Percentiles rank a stretch among this genome's conserved stretches.
These are phyloP conservation scores for Lipomyces sp. DNA, from an alignment of 805 yeast species.

Conservation along the genomic window DNA sequence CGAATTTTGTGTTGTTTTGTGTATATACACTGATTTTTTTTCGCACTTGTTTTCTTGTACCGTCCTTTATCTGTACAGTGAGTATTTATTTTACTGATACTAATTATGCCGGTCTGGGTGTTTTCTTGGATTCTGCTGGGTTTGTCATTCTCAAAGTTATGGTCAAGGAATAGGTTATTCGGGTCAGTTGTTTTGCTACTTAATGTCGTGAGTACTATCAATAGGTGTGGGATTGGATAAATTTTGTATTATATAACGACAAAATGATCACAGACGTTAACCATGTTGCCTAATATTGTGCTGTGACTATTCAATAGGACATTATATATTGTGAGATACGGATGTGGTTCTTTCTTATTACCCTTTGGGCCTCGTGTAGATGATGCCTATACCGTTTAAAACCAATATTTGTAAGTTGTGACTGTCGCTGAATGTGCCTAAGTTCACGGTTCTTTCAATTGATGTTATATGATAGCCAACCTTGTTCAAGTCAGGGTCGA, in stretches of 20 bases:
- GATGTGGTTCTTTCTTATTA: no score
- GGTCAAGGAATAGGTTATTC: background rate
- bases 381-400: no score
- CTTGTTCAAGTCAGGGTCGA: no score
- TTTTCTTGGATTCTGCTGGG: background rate
- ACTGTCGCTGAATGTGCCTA: no score
- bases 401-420: no score
- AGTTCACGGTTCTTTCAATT: no score
- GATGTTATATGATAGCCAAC: no score
- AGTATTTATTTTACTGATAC: background rate
- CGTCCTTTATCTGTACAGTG: background rate
- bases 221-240: background rate
- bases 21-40: background rate
- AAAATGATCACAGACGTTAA: background rate
- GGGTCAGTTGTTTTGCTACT: background rate
- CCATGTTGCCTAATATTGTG: background rate
- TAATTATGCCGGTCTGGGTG: background rate
- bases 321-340: no score
- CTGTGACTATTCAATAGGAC: background rate
- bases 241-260: background rate
- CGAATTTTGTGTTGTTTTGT: background rate
- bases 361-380: no score
- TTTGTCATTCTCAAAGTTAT: background rate
- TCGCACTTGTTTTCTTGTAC: no score
- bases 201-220: background rate